Evolutionary conservation across 345 rosid genomes (phyloP), one percentile per base, ranked within the genome.

Genomic region (Ailanthus altissimus): DNA sequence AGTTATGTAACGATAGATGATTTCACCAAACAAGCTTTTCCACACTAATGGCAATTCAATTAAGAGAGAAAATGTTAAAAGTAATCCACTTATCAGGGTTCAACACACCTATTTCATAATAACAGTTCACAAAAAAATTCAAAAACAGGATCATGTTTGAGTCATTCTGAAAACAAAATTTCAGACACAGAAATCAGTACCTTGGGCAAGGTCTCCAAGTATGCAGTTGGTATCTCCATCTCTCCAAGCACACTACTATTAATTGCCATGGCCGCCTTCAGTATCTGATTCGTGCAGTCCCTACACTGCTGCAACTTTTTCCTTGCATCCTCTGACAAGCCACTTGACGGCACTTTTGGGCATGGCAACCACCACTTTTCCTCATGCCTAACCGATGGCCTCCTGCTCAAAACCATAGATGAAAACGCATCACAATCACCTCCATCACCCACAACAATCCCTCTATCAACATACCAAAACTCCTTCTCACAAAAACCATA

Each of bases 201-300:
- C 97, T 94, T 96, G 25, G 98, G 98, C 82, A 96, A 85, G 45
- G 90, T 83, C 70, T 92, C 99, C 90, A 91, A 82, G 83, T 93
- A 96, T 23, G 97, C 91, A 75, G 76, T 58, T 3, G 99, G 99
- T 69, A 96, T 90, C 82, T 96, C 98, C 99, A 92, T 96, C 69
- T 94, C 98, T 1, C 90, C 88, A 38, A 96, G 92, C 74, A 96
- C 94, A 65, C 92, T 88, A 53, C 91, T 91, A 84, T 96, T 96
- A 76, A 96, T 96, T 0, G 97, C 97, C 98, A 96, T 88, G 42
- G 99, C 97, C 23, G 99, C 99, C 87, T 97, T 97, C 68, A 94
- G 75, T 76, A 97, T 92, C 89, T 97, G 98, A 77, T 90, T 94
- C 2, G 97, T 88, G 76, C 92, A 92, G 80, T 97, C 98, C 74